These are phyloP conservation scores for Solanum aculeatissimum DNA, from an alignment of 305 asterid species.

Conservation along the genomic window DNA sequence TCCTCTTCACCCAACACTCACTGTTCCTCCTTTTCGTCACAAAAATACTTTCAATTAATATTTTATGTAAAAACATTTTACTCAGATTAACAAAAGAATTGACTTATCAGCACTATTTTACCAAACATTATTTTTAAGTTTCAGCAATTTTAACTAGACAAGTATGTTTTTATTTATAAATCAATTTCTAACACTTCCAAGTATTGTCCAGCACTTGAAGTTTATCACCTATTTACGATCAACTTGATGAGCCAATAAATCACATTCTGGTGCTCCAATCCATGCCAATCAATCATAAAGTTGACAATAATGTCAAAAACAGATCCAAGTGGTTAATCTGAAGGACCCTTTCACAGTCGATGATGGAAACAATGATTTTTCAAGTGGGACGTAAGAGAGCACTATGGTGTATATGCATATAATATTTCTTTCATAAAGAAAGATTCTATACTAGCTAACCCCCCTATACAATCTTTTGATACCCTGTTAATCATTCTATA, in stretches of 20 bases:
- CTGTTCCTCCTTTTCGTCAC: not conserved
- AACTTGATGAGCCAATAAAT: not conserved
- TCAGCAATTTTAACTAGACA: not conserved
- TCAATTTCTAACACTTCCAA: not conserved
- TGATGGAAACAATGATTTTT: not conserved
- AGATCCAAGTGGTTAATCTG: not conserved
- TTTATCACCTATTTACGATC: not conserved
- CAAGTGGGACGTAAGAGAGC: not conserved
- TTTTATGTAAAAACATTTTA: not conserved
- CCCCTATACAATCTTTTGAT: not conserved
- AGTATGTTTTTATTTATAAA: not conserved
- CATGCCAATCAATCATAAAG: not conserved
- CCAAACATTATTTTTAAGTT: not conserved
- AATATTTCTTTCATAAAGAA: not conserved
- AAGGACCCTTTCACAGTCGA: not conserved
- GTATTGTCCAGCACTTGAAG: not conserved
- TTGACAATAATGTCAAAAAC: not conserved
- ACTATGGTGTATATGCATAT: not conserved
- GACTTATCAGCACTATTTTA: not conserved
- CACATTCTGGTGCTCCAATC: not conserved
- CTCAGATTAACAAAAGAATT: not conserved
- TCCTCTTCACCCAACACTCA: not conserved
- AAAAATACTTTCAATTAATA: not conserved
- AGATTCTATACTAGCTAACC: not conserved
- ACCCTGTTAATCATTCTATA: not conserved